These are phyloP conservation scores for Vaccinium corymbosum DNA, from an alignment of 148 eudicot species.

Conservation along the genomic window DNA sequence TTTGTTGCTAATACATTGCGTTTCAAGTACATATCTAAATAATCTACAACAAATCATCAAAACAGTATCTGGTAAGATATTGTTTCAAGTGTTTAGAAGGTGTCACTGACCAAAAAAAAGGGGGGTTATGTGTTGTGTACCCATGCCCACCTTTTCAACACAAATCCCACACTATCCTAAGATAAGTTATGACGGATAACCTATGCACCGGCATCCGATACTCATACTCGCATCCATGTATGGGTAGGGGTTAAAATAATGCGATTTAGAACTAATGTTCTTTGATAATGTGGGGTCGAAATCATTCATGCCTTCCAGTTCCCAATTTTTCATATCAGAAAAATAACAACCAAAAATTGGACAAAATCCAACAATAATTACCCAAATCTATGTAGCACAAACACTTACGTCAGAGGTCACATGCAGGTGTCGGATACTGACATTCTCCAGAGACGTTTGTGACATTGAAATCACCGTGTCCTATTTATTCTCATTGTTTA, in stretches of 20 bases:
- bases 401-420: background rate
- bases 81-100: background rate
- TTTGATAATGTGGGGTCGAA: background rate
- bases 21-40: background rate
- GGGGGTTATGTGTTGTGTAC: too few relatives aligned
- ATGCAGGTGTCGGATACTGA: background rate
- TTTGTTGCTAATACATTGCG: background rate
- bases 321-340: background rate
- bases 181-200: background rate
- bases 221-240: background rate
- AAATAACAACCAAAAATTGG: background rate
- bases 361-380: background rate
- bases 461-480: background rate
- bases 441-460: background rate
- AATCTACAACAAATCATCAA: background rate
- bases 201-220: background rate
- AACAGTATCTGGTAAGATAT: background rate
- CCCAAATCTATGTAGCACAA: background rate
- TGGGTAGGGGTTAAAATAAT: too few relatives aligned
- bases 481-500: background rate
- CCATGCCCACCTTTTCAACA: background rate
- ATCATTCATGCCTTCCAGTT: background rate
- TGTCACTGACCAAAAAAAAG: background rate
- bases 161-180: background rate
- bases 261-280: background rate